phyloP scores from a whole-genome alignment of 768 basidiomycete genomes.

The Lentinula edodes region DNA sequence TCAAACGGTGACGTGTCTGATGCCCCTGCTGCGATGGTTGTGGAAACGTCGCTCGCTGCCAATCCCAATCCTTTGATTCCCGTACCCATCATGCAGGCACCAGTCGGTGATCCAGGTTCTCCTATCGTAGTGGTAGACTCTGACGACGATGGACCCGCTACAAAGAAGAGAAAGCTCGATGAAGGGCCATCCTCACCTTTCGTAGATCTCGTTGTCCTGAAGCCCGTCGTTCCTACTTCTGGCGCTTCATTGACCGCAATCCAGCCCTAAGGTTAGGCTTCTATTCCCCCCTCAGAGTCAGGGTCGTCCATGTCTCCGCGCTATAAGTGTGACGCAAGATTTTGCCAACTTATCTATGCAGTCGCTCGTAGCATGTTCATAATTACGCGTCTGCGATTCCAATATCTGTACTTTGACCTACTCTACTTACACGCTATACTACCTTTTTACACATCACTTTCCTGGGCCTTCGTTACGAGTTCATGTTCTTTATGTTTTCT shows the following conservation, averaged over 20 bases:
- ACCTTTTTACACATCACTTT: background rate
- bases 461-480: background rate
- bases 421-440: background rate
- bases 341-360: background rate
- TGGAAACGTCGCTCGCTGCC: slow-evolving; percentile 12
- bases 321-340: background rate
- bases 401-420: too few relatives aligned
- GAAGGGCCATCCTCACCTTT: slow-evolving; percentile 4
- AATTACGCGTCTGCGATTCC: background rate
- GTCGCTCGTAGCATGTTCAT: background rate
- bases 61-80: slow-evolving; percentile 12
- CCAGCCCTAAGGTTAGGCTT: background rate
- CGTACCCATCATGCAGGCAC: background rate
- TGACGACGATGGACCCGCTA: slow-evolving; percentile 44
- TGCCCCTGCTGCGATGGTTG: slow-evolving; percentile 26
- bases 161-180: slow-evolving; percentile 53
- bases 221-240: slow-evolving; percentile 3
- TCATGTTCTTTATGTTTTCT: background rate
- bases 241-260: slow-evolving; percentile 4
- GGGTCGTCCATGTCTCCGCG: too few relatives aligned
- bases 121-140: slow-evolving; percentile 60
- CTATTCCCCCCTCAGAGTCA: background rate
- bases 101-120: slow-evolving; percentile 27
- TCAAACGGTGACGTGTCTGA: slow-evolving; percentile 15
- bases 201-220: background rate